These are phyloP conservation scores for Trichaptum fuscoviolaceum DNA, from an alignment of 768 basidiomycete genomes.

Conservation along the genomic window DNA sequence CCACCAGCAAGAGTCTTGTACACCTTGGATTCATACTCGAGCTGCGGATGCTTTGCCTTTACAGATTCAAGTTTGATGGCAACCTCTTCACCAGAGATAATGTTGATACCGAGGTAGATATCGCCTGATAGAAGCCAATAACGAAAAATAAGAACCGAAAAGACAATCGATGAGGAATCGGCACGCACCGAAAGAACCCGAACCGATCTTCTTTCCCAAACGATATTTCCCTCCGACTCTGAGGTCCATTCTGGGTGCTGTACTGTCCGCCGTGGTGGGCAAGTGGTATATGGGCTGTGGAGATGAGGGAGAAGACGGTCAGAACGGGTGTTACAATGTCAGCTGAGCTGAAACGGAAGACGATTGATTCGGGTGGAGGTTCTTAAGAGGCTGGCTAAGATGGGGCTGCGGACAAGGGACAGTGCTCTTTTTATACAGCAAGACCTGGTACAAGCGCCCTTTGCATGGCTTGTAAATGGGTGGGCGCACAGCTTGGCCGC, in stretches of 20 bases:
- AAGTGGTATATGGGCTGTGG: constrained; percentile 2
- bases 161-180: background rate
- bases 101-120: constrained; percentile 99
- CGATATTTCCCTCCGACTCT: constrained; percentile 94
- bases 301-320: background rate
- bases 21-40: constrained; percentile 95
- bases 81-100: constrained; percentile 99
- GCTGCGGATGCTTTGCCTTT: constrained; percentile 99
- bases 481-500: background rate
- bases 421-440: background rate
- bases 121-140: constrained; percentile 62
- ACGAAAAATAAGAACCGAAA: background rate
- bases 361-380: constrained; percentile 43
- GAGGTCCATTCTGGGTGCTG: constrained; percentile 72
- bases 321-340: background rate
- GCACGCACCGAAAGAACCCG: constrained; percentile 89
- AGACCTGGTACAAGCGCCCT: background rate
- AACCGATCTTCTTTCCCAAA: constrained; percentile 98
- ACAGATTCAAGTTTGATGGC: constrained; percentile 99
- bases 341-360: background rate
- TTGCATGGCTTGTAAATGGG: background rate
- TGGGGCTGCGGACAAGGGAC: background rate
- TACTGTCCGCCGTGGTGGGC: constrained; percentile 63
- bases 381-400: constrained; percentile 17
- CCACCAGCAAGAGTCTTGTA: constrained; percentile 99